These are phyloP conservation scores for Fusarium compactum DNA, from an alignment of 2,329 filamentous ascomycete genomes.

Conservation along the genomic window DNA sequence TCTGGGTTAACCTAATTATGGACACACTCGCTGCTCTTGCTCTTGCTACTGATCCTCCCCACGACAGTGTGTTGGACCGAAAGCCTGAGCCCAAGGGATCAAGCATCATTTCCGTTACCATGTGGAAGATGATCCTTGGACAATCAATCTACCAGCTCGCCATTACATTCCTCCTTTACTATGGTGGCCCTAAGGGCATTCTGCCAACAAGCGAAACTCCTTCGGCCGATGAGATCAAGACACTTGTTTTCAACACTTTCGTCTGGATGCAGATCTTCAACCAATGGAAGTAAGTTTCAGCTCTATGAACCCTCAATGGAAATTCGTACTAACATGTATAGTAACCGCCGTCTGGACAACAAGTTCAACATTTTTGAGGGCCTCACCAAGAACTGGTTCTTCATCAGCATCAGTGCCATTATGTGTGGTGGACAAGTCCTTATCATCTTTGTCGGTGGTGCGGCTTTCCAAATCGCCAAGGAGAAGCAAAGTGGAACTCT, in stretches of 20 bases:
- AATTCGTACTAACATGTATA: slow-evolving; percentile 49
- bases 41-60: slow-evolving; percentile 90
- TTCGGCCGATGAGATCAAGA: slow-evolving; percentile 68
- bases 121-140: slow-evolving; percentile 99
- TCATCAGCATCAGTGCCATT: slow-evolving; percentile 83
- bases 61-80: slow-evolving; percentile 81
- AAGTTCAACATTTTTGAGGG: slow-evolving; percentile 96
- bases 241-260: slow-evolving; percentile 96
- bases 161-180: slow-evolving; percentile 84
- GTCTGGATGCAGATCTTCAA: slow-evolving; percentile 99
- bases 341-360: slow-evolving; percentile 93
- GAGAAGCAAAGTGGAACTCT: slow-evolving; percentile 75
- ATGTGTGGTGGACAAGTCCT: slow-evolving; percentile 92
- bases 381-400: slow-evolving; percentile 86
- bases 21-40: slow-evolving; percentile 92
- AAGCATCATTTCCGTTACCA: slow-evolving; percentile 82
- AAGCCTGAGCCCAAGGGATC: slow-evolving; percentile 72
- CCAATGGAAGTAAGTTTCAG: slow-evolving; percentile 82
- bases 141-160: slow-evolving; percentile 91
- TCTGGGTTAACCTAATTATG: slow-evolving; percentile 99
- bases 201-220: slow-evolving; percentile 60
- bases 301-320: background rate
- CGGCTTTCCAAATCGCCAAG: slow-evolving; percentile 78
- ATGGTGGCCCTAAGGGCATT: slow-evolving; percentile 66
- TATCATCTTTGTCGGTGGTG: slow-evolving; percentile 88